Base-by-base conservation (phyloP, 495 filamentous ascomycete species). In the Pseudevernia furfuracea region DNA sequence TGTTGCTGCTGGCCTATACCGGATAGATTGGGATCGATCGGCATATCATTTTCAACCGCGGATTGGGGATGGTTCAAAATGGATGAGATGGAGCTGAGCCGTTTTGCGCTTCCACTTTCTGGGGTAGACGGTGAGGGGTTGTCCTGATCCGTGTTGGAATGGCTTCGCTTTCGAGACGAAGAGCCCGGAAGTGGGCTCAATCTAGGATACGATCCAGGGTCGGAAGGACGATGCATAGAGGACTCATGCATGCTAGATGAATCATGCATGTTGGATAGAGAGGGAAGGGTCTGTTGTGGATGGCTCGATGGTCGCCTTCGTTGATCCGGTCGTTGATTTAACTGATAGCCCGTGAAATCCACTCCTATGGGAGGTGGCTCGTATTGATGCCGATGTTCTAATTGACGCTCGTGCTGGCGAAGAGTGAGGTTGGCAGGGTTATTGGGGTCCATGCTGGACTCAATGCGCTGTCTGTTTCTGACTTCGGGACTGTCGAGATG, bases 61-160 rank as follows among this genome's bases (percentile, higher is more conserved):
- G 74, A 48, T 30, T 72, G 70, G 11, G 71, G 61, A n/a, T 84
- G 85, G 65, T 93, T 93, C 36, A 95, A 76, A 53, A 95, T 88
- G 4, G 89, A 90, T 39, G 85, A 91, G 58, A 94, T 94, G 3
- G 88, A 91, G 58, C 85, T 88, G 2, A 91, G 75, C 6, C 90
- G 84, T 59, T 86, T 86, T 3, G 79, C 69, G 49, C 73, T 71
- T 30, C 77, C 75, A 28, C 71, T 69, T 43, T 63, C 64, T n/a
- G 65, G 52, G 11, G 74, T 74, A 4, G 78, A 75, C 15, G 77
- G 75, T 21, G 77, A 72, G 1, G 76, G 73, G 43, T 81, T 76
- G 23, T 66, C 70, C 68, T 69, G 14, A 67, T 78, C 68, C 75
- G 78, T 48, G 73, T 75, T 58, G 75, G 70, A 44, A 74, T 63